Evolutionary conservation across 2,329 filamentous ascomycete genomes (phyloP).

Genomic region (Alternaria arborescens): DNA sequence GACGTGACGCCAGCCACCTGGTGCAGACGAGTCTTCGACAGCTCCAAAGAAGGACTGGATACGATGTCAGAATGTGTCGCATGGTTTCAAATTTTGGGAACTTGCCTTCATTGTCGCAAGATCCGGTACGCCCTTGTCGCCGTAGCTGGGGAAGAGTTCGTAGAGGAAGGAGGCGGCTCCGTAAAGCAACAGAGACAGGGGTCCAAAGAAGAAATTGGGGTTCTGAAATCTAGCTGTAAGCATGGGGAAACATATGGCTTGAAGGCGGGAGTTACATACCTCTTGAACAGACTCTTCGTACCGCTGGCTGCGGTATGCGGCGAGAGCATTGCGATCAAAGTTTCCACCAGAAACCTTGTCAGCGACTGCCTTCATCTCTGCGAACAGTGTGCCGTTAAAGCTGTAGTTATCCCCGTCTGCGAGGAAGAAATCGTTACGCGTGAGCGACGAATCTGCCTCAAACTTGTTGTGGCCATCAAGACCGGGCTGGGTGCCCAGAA

Average conservation of each 20-base stretch:
- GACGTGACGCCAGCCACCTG: conserved; percentile 49
- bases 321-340: conserved; percentile 51
- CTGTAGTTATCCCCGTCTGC: conserved; percentile 47
- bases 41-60: conserved; percentile 52
- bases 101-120: conserved; percentile 25
- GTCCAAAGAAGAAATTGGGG: conserved; percentile 56
- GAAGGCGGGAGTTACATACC: conserved; percentile 18
- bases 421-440: conserved; percentile 54
- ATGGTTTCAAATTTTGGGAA: neutral
- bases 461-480: conserved; percentile 58
- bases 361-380: conserved; percentile 48
- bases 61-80: neutral
- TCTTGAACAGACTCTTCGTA: conserved; percentile 51
- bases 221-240: conserved; percentile 1
- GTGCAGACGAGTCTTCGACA: conserved; percentile 43
- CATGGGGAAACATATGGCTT: neutral
- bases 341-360: conserved; percentile 40
- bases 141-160: conserved; percentile 52
- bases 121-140: conserved; percentile 26
- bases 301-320: conserved; percentile 51
- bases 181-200: conserved; percentile 51
- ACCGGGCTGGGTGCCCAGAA: conserved; percentile 52
- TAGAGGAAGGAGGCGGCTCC: conserved; percentile 57
- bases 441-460: conserved; percentile 53
- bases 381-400: conserved; percentile 55